phyloP scores from a whole-genome alignment of 179 eudicot genomes.

The Spergularia azorica region DNA sequence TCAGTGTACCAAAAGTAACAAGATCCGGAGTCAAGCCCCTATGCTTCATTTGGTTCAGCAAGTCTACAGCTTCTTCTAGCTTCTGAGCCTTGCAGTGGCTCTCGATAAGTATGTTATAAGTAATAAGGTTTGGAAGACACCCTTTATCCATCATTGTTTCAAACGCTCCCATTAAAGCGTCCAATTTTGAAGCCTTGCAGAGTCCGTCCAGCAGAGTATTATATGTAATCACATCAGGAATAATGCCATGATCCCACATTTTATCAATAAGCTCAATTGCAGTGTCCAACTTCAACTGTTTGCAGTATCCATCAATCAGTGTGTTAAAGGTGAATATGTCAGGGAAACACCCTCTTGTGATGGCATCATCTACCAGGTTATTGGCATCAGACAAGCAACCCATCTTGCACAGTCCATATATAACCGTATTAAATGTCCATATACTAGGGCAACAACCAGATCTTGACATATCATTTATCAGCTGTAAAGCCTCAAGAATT shows the following conservation, averaged over 20 bases:
- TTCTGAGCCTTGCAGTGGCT: slow-evolving; percentile 65
- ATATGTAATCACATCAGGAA: slow-evolving; percentile 83
- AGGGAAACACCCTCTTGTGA: slow-evolving; percentile 68
- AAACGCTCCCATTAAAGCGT: slow-evolving; percentile 68
- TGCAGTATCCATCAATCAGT: slow-evolving; percentile 86
- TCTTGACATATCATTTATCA: slow-evolving; percentile 72
- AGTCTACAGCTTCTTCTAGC: slow-evolving; percentile 50
- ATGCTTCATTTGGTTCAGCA: slow-evolving; percentile 59
- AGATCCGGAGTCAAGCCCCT: slow-evolving; percentile 68
- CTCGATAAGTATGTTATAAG: slow-evolving; percentile 83
- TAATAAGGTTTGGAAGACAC: slow-evolving; percentile 64
- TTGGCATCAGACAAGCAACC: slow-evolving; percentile 79
- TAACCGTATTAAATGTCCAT: slow-evolving; percentile 77
- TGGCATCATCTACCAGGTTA: slow-evolving; percentile 65
- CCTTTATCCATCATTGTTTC: slow-evolving; percentile 76
- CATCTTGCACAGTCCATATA: slow-evolving; percentile 86
- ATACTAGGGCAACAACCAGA: slow-evolving; percentile 65
- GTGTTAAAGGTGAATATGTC: slow-evolving; percentile 90
- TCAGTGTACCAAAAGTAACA: slow-evolving; percentile 69
- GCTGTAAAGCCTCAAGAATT: slow-evolving; percentile 64
- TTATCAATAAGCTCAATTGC: slow-evolving; percentile 68
- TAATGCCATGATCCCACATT: slow-evolving; percentile 74
- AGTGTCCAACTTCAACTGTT: slow-evolving; percentile 60
- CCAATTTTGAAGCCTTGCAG: slow-evolving; percentile 71
- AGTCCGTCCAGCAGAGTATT: slow-evolving; percentile 83